These are phyloP conservation scores for Sclerotinia spermophila DNA, from an alignment of 2,329 filamentous ascomycete species.

Conservation along the genomic window DNA sequence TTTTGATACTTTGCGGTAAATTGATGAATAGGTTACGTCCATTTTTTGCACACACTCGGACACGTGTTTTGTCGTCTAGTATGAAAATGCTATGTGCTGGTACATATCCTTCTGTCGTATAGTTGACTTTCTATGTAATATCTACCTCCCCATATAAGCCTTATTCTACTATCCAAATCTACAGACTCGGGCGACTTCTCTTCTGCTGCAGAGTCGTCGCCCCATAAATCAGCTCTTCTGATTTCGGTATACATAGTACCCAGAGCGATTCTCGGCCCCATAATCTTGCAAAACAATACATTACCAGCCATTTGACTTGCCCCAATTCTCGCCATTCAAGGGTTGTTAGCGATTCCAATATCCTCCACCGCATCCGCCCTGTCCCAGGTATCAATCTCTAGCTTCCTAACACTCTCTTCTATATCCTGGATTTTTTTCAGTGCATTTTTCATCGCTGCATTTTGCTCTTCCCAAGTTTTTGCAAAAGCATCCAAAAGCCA, in stretches of 20 bases:
- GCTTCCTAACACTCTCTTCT: constrained; percentile 50
- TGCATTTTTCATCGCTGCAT: constrained; percentile 52
- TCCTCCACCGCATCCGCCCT: constrained; percentile 68
- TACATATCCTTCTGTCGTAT: not conserved
- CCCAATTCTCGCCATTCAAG: not conserved
- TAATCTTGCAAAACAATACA: no score
- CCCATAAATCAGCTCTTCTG: not conserved
- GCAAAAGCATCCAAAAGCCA: constrained; percentile 62
- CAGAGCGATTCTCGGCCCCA: not conserved
- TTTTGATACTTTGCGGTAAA: no score
- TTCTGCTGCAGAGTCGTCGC: not conserved
- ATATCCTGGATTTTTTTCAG: constrained; percentile 61
- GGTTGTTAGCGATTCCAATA: constrained; percentile 43
- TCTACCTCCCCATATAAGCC: not conserved
- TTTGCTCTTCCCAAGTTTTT: constrained; percentile 58
- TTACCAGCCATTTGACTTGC: no score
- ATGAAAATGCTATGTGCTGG: not conserved
- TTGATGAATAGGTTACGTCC: not conserved
- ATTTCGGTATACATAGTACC: not conserved
- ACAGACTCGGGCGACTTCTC: not conserved
- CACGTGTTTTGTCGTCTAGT: not conserved
- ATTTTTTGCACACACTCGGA: not conserved
- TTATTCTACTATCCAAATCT: not conserved
- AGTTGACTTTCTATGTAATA: not conserved
- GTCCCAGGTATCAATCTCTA: constrained; percentile 77